These are phyloP conservation scores for Linum trigynum DNA, from an alignment of 345 rosid species.

Conservation along the genomic window DNA sequence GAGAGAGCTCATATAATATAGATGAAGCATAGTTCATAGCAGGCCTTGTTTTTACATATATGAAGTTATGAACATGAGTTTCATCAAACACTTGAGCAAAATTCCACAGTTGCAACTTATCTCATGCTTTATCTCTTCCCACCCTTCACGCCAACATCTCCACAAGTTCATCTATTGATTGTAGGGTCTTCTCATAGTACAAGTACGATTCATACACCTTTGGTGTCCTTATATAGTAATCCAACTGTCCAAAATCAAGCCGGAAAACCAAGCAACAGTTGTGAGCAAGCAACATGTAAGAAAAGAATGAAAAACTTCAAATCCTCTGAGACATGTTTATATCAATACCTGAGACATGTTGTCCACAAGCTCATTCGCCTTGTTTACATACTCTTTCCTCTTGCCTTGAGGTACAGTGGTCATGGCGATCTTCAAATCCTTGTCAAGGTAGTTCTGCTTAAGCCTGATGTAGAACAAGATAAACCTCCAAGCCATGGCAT, in stretches of 20 bases:
- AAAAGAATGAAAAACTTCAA: not conserved
- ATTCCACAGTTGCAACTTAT: no score
- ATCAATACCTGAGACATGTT: slow-evolving; percentile 64
- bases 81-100: not conserved
- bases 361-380: slow-evolving; percentile 61
- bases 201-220: slow-evolving; percentile 84
- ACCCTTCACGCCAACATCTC: slow-evolving; percentile 28
- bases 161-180: slow-evolving; percentile 62
- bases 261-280: not conserved
- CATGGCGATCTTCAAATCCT: slow-evolving; percentile 71
- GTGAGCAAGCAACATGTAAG: not conserved
- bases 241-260: slow-evolving; percentile 37
- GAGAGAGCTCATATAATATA: not conserved
- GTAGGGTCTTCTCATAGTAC: slow-evolving; percentile 79
- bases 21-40: not conserved
- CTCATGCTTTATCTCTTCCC: not conserved
- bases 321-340: not conserved
- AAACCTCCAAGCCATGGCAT: slow-evolving; percentile 87
- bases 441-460: slow-evolving; percentile 63
- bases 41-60: not conserved
- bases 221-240: slow-evolving; percentile 61
- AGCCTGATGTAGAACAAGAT: slow-evolving; percentile 65
- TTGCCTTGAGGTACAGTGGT: slow-evolving; percentile 46
- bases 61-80: not conserved
- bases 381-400: slow-evolving; percentile 45